phyloP scores from a whole-genome alignment of 768 basidiomycete species.

The Rhodotorula babjevae region DNA sequence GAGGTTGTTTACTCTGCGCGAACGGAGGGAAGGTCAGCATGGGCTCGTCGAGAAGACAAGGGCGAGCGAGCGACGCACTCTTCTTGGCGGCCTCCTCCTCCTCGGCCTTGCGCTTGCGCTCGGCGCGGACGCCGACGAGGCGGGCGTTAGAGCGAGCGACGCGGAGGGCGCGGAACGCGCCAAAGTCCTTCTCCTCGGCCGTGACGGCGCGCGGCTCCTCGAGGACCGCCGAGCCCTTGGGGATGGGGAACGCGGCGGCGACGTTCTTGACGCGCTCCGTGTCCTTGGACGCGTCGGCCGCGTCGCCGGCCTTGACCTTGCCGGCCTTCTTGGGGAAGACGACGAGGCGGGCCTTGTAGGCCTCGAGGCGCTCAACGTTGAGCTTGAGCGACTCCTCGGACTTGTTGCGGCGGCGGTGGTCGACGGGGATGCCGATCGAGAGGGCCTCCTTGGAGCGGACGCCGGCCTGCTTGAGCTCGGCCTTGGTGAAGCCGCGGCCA shows the following conservation, averaged over 20 bases:
- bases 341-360: conserved; percentile 85
- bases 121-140: conserved; percentile 81
- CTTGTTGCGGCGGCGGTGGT: conserved; percentile 92
- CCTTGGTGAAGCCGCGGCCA: conserved; percentile 91
- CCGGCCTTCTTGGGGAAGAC: conserved; percentile 86
- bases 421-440: conserved; percentile 88
- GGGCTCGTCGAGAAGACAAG: background rate
- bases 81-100: conserved; percentile 50
- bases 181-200: conserved; percentile 75
- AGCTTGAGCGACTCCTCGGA: conserved; percentile 93
- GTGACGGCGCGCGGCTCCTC: conserved; percentile 93
- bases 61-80: background rate
- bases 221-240: conserved; percentile 57
- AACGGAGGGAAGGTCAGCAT: too few species aligned
- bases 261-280: conserved; percentile 64
- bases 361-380: conserved; percentile 83
- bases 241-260: conserved; percentile 58
- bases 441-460: conserved; percentile 88
- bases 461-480: conserved; percentile 93
- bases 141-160: conserved; percentile 72
- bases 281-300: conserved; percentile 78
- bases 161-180: conserved; percentile 82
- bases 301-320: conserved; percentile 94
- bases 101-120: conserved; percentile 79
- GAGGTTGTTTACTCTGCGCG: background rate